A percentile compares a stretch with the other conserved stretches of the same genome.
Evolutionary conservation across 2,329 filamentous ascomycete species (phyloP).

Genomic region (Penicillium paneum): DNA sequence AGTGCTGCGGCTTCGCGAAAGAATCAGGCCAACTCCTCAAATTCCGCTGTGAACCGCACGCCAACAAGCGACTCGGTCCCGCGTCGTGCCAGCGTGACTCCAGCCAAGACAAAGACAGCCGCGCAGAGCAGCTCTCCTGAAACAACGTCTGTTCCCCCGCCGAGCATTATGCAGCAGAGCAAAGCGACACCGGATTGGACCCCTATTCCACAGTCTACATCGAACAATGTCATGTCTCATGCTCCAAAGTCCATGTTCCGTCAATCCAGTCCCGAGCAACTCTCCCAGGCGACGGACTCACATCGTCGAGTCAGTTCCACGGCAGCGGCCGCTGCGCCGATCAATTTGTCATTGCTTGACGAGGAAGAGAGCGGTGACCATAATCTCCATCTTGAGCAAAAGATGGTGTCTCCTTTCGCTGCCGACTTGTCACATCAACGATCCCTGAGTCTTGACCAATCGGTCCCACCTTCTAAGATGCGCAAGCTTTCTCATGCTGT

Average conservation of each 20-base stretch:
- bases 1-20: slow-evolving; percentile 77
- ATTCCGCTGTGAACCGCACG: slow-evolving; percentile 30
- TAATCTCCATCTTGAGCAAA: slow-evolving; percentile 19
- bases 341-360: slow-evolving; percentile 56
- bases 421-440: slow-evolving; percentile 29
- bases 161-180: slow-evolving; percentile 25
- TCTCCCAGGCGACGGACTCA: slow-evolving; percentile 41
- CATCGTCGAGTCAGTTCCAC: slow-evolving; percentile 33
- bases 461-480: slow-evolving; percentile 39
- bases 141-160: slow-evolving; percentile 30
- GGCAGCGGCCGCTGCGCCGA: slow-evolving; percentile 37
- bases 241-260: slow-evolving; percentile 44
- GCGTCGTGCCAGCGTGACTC: slow-evolving; percentile 25
- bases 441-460: slow-evolving; percentile 25
- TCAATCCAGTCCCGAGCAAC: slow-evolving; percentile 52
- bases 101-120: slow-evolving; percentile 29
- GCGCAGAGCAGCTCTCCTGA: slow-evolving; percentile 38
- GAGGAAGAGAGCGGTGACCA: slow-evolving; percentile 53
- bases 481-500: slow-evolving; percentile 36
- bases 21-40: slow-evolving; percentile 44
- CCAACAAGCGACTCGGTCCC: slow-evolving; percentile 31
- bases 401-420: slow-evolving; percentile 22
- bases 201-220: slow-evolving; percentile 30
- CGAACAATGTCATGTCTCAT: slow-evolving; percentile 23
- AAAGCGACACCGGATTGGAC: slow-evolving; percentile 38